A percentile compares a stretch with the other conserved stretches of the same genome.
Evolutionary conservation across 352 stramenopile species (phyloP).

Genomic region (Phytopythium sindhum): DNA sequence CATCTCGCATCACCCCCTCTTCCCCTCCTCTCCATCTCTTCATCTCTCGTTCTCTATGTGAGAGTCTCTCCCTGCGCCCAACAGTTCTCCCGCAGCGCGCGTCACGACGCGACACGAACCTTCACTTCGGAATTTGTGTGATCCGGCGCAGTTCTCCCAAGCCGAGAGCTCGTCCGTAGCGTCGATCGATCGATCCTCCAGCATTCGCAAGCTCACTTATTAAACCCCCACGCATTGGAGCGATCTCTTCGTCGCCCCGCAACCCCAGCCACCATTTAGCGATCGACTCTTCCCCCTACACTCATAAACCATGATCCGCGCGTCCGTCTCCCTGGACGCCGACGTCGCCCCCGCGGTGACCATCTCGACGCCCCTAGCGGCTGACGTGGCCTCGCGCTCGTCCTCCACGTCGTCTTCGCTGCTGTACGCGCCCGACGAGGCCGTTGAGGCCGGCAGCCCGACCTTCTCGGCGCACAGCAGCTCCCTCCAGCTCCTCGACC

Average conservation of each 20-base stretch:
- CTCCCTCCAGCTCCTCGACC: constrained; percentile 11
- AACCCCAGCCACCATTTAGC: not conserved
- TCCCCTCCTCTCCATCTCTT: not conserved
- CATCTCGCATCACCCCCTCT: too few relatives aligned
- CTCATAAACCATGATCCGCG: not conserved
- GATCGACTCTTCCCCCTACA: not conserved
- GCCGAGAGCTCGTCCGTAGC: not conserved
- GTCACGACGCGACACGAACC: constrained; percentile 1
- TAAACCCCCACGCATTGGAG: not conserved
- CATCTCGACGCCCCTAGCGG: not conserved
- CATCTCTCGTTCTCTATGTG: not conserved
- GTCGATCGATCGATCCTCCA: not conserved
- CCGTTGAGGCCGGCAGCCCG: constrained; percentile 2
- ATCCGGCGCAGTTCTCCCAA: not conserved
- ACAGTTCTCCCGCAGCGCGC: not conserved
- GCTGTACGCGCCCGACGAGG: constrained; percentile 7
- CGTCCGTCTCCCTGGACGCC: not conserved
- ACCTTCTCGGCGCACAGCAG: constrained; percentile 11
- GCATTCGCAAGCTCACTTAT: not conserved
- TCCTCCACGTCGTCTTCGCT: constrained; percentile 1
- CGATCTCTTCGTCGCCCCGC: not conserved
- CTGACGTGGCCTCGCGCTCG: constrained; percentile 2
- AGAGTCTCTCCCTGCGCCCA: not conserved
- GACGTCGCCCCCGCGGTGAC: not conserved
- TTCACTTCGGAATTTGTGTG: constrained; percentile 2